These are phyloP conservation scores for Cytospora schulzeri DNA, from an alignment of 2,329 filamentous ascomycete genomes.

Conservation along the genomic window DNA sequence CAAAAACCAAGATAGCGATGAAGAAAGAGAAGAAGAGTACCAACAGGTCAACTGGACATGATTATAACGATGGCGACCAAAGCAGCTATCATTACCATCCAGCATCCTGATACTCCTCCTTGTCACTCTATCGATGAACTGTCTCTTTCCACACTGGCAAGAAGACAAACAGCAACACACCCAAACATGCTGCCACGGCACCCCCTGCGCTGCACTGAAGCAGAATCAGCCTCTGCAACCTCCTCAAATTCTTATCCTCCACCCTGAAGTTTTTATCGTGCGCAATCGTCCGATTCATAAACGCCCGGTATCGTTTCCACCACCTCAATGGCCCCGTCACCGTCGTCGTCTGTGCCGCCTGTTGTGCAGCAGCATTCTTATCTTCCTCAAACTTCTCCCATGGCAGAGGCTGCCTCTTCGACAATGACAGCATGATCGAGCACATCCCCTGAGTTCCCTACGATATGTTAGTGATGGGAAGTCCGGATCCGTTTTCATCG, in stretches of 20 bases:
- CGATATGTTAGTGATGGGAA: conserved; percentile 34
- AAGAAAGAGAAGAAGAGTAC: neutral
- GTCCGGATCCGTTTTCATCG: neutral
- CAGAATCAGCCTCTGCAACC: conserved; percentile 48
- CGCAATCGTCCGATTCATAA: conserved; percentile 16
- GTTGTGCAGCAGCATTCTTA: neutral
- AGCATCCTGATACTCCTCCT: neutral
- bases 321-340: conserved; percentile 3
- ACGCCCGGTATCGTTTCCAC: conserved; percentile 9
- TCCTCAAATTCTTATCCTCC: conserved; percentile 45
- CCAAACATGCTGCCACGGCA: conserved; percentile 40
- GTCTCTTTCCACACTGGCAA: conserved; percentile 47
- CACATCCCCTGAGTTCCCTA: conserved; percentile 49
- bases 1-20: neutral
- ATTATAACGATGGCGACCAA: neutral
- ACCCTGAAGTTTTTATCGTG: conserved; percentile 42
- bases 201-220: conserved; percentile 45
- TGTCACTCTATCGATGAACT: conserved; percentile 19
- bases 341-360: conserved; percentile 18
- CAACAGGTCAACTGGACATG: neutral
- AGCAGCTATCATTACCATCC: neutral
- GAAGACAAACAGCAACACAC: conserved; percentile 45
- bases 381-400: conserved; percentile 51
- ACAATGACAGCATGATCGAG: conserved; percentile 51
- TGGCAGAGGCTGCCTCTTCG: conserved; percentile 47